Evolutionary conservation across 1,139 yeast genomes (phyloP), one percentile per base, ranked within the genome.

Genomic region (Ogataea hybrid): DNA sequence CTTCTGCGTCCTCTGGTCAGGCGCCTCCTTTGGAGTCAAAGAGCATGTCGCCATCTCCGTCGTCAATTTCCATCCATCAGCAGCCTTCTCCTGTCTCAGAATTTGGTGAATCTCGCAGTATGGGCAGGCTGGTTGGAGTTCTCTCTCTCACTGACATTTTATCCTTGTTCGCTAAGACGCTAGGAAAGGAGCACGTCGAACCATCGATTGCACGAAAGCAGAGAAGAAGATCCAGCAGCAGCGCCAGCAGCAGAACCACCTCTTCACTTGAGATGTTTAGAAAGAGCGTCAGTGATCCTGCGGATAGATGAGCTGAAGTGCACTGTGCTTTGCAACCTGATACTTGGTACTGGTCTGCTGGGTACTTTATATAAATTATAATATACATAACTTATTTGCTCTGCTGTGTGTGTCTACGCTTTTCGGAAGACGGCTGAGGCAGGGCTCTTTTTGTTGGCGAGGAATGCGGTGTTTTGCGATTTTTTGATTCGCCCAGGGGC

Each of bases 101-200:
- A 10, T 44, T 52, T 20, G 54, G 52, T 11, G 54, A 61, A 43
- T 25, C 47, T 4, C 74, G 77, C 35, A 69, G 81, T 39, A 79
- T 85, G 2, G 96, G 95, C 10, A 84, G 81, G 58, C 73, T 90
- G 50, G 77, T 86, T 44, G 97, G 97, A 32, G 97, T 92, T 17
- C 81, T 92, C 5, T 86, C 96, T 2, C 69, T 92, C 50, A 89
- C 97, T 1, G 98, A 90, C 63, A 84, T 90, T 34, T 67, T 92
- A 42, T 86, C 90, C 20, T 66, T 87, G 36, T 75, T 90, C 52
- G 96, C 96, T 4, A 76, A 81, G 50, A 77, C 79, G 28, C 77
- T 82, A 47, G 86, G 84, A 6, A 72, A 73, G 55, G 73, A 71
- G 47, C 58, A 63, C 36, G 79, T 87, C 18, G 96, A 89, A 58